Conservation (phyloP, 257 asterid species). For the Jacaranda mimosifolia region DNA sequence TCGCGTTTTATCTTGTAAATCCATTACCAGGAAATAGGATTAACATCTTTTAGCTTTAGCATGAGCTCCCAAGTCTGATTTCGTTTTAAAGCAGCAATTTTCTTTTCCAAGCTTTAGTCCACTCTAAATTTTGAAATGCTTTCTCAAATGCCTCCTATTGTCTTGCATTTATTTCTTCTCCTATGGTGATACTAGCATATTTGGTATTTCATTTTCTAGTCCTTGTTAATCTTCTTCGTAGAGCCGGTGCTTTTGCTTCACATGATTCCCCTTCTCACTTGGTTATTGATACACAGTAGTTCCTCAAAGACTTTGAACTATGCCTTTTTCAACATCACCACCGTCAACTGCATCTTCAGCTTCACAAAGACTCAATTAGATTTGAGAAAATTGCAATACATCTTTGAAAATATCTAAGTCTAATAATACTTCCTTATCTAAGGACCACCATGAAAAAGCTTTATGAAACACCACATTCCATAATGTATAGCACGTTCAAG, state of each 20-base stretch:
- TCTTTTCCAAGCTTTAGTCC: neutral
- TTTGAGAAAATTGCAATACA: too few species aligned
- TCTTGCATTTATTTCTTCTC: neutral
- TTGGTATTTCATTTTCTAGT: neutral
- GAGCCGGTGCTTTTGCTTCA: neutral
- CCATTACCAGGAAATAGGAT: too few species aligned
- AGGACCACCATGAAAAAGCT: conserved; percentile 31
- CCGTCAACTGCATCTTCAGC: neutral
- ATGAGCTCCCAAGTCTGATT: neutral
- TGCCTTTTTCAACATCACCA: neutral
- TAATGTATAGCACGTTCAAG: conserved; percentile 2
- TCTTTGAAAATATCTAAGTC: neutral
- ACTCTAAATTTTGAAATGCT: neutral
- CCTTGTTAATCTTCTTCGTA: conserved; percentile 2
- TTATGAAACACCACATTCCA: conserved; percentile 30
- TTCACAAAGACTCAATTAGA: neutral
- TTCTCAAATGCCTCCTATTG: conserved; percentile 20
- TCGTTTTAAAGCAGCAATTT: neutral
- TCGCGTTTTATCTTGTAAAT: too few species aligned
- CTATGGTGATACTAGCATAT: neutral
- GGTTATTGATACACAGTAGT: neutral
- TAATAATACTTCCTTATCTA: neutral
- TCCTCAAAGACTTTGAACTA: neutral
- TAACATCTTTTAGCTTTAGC: too few species aligned
- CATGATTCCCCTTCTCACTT: neutral